Percentiles rank a stretch among this genome's conserved stretches.
These are phyloP conservation scores for Coccomyxa subellipsoidea DNA, from an alignment of 163 green algal genomes.

Conservation along the genomic window DNA sequence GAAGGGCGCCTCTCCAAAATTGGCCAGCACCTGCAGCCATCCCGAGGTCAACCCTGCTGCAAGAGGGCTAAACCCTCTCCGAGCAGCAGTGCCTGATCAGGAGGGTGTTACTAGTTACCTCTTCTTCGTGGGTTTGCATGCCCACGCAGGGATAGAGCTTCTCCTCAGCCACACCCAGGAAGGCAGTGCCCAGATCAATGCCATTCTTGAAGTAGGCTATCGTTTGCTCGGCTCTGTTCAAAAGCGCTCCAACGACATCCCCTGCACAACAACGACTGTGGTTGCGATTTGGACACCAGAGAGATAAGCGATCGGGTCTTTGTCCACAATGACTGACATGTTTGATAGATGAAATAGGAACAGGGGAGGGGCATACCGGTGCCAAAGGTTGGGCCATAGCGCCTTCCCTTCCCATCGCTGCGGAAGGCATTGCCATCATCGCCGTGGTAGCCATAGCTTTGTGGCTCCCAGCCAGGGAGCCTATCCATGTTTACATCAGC, in stretches of 20 bases:
- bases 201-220: constrained; percentile 81
- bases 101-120: constrained; percentile 29
- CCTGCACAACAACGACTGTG: constrained; percentile 32
- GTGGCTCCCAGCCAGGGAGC: constrained; percentile 79
- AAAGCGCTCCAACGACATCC: constrained; percentile 70
- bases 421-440: constrained; percentile 83
- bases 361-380: constrained; percentile 28
- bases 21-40: constrained; percentile 50
- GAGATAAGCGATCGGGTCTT: not conserved
- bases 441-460: constrained; percentile 84
- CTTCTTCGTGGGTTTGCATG: constrained; percentile 67
- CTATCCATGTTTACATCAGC: constrained; percentile 62
- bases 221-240: constrained; percentile 60
- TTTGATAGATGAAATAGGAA: not conserved
- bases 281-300: not conserved
- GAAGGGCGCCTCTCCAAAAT: constrained; percentile 67
- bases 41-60: not conserved
- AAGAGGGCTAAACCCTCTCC: no score
- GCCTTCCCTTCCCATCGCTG: constrained; percentile 47
- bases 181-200: constrained; percentile 67
- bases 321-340: not conserved
- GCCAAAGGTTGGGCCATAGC: constrained; percentile 70
- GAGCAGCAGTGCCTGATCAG: no score
- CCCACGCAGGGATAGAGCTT: constrained; percentile 76
- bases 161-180: constrained; percentile 56